phyloP scores from a whole-genome alignment of 495 filamentous ascomycete species.

The Sabuloglossum arenarium region DNA sequence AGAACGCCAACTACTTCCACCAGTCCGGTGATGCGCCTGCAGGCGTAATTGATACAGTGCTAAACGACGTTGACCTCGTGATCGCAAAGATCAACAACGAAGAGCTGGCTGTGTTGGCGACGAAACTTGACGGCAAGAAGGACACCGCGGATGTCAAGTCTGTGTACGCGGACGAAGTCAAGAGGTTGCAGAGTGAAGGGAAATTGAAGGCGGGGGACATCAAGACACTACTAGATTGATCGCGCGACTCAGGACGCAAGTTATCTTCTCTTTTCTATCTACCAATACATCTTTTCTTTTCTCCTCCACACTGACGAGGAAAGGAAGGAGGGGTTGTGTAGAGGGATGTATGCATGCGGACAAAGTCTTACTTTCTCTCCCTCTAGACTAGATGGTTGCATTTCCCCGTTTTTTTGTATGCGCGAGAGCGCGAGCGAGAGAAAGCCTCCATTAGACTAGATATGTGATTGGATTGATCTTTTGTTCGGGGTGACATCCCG shows the following conservation, averaged over 20 bases:
- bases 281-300: neutral
- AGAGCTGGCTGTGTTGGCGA: conserved; percentile 60
- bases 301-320: neutral
- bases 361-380: too few relatives aligned
- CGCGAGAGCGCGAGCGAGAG: too few relatives aligned
- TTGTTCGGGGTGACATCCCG: too few relatives aligned
- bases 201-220: conserved; percentile 64
- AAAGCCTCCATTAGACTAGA: too few relatives aligned
- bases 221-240: neutral
- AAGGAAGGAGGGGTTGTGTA: neutral
- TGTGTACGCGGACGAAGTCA: conserved; percentile 40
- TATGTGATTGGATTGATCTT: too few relatives aligned
- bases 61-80: conserved; percentile 77
- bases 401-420: too few relatives aligned
- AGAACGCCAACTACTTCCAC: conserved; percentile 89
- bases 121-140: conserved; percentile 41
- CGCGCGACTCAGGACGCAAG: neutral
- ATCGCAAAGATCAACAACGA: conserved; percentile 77
- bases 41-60: conserved; percentile 54
- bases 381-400: too few relatives aligned
- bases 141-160: conserved; percentile 39
- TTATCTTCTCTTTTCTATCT: neutral
- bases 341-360: too few relatives aligned
- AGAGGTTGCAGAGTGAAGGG: conserved; percentile 50
- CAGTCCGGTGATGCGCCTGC: conserved; percentile 40